Percentiles rank a stretch among this genome's conserved stretches.
phyloP scores from a whole-genome alignment of 495 filamentous ascomycete genomes.

The Venustampulla echinocandica region DNA sequence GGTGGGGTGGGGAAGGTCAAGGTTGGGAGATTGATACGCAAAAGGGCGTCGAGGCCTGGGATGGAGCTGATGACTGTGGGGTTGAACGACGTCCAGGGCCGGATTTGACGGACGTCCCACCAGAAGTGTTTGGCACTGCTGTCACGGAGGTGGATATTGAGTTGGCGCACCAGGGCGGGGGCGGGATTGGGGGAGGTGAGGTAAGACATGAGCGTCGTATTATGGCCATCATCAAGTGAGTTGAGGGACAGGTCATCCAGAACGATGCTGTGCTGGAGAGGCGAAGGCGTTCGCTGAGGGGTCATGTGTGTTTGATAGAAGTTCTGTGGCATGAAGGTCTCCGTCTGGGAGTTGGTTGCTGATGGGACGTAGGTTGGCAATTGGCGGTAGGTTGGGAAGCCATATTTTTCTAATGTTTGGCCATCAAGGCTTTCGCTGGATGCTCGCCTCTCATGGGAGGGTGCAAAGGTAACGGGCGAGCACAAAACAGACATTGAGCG shows the following conservation, averaged over 20 bases:
- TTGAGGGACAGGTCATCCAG: constrained; percentile 22
- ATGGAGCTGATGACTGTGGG: constrained; percentile 63
- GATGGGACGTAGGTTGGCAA: constrained; percentile 57
- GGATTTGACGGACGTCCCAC: constrained; percentile 88
- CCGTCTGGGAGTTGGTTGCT: constrained; percentile 38
- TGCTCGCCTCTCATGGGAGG: constrained; percentile 48
- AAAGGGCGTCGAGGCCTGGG: constrained; percentile 60
- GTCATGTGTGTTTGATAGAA: constrained; percentile 36
- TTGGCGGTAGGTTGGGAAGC: constrained; percentile 73
- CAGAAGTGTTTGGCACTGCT: constrained; percentile 75
- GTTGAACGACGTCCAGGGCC: constrained; percentile 72
- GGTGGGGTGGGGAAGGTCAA: constrained; percentile 51
- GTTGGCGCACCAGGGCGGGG: constrained; percentile 70
- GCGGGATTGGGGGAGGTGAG: constrained; percentile 72
- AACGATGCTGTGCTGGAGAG: constrained; percentile 24
- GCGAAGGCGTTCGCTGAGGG: constrained; percentile 29
- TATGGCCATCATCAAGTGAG: constrained; percentile 36
- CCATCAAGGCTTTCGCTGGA: constrained; percentile 65
- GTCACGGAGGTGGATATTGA: constrained; percentile 60
- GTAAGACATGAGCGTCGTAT: constrained; percentile 67
- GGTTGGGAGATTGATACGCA: constrained; percentile 58
- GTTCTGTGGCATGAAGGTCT: constrained; percentile 34
- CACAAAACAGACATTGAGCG: constrained; percentile 42
- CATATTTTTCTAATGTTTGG: constrained; percentile 55
- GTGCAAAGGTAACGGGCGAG: constrained; percentile 59